phyloP scores from a whole-genome alignment of 2,329 filamentous ascomycete genomes.

The Fusarium mexicanum region DNA sequence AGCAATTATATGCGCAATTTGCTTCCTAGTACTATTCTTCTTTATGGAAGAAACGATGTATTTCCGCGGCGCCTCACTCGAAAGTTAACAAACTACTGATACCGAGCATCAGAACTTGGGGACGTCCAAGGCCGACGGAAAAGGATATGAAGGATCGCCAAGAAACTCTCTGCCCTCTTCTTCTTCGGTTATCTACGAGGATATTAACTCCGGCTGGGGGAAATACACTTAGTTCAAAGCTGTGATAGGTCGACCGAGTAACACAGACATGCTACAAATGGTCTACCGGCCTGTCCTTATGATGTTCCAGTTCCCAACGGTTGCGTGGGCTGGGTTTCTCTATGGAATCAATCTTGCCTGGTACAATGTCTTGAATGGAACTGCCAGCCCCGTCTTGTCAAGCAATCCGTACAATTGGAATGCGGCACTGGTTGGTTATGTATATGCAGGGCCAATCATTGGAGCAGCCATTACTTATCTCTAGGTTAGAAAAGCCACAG shows the following conservation, averaged over 20 bases:
- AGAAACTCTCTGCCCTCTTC: neutral
- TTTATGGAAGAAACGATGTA: conserved; percentile 8
- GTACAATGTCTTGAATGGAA: conserved; percentile 3
- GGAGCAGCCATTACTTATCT: neutral
- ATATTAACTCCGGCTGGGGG: neutral
- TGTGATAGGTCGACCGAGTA: neutral
- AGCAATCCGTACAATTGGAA: neutral
- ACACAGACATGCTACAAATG: neutral
- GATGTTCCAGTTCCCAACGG: neutral
- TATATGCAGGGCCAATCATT: neutral
- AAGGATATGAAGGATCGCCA: neutral
- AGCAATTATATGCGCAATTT: neutral
- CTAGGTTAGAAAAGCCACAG: neutral
- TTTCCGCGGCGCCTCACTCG: neutral
- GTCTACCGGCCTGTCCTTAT: neutral
- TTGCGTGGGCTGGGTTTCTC: neutral
- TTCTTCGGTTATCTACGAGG: rapidly evolving
- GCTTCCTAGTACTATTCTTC: neutral
- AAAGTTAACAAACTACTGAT: neutral
- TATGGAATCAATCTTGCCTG: conserved; percentile 1
- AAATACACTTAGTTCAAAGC: conserved; percentile 1
- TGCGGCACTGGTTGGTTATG: neutral
- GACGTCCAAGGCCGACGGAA: neutral
- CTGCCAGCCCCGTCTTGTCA: neutral
- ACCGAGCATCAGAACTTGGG: neutral